Conservation (phyloP, 768 basidiomycete species). For the Thelephora ganbajun region DNA sequence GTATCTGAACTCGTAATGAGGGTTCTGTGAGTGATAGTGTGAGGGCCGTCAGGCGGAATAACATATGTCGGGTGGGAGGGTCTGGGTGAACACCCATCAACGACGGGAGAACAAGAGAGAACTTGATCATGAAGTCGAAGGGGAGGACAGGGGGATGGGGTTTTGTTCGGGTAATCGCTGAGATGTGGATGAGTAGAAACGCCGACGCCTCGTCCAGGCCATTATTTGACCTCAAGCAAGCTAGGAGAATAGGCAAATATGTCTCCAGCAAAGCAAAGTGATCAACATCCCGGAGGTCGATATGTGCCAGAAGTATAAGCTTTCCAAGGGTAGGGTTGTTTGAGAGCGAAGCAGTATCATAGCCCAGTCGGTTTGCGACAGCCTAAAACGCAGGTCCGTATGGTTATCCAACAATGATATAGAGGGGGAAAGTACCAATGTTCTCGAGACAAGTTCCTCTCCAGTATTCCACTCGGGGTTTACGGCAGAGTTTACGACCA, state of each 20-base stretch:
- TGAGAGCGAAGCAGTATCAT: slow-evolving; percentile 7
- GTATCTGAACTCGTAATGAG: slow-evolving; percentile 34
- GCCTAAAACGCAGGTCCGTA: neutral
- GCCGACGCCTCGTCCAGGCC: slow-evolving; percentile 49
- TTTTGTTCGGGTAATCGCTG: slow-evolving; percentile 6
- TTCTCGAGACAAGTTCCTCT: slow-evolving; percentile 5
- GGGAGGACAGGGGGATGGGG: slow-evolving; percentile 16
- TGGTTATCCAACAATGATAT: neutral
- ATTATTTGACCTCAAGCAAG: slow-evolving; percentile 34
- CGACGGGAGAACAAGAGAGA: slow-evolving; percentile 35
- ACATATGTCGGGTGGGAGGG: slow-evolving; percentile 39
- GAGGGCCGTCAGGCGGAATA: slow-evolving; percentile 44
- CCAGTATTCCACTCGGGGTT: slow-evolving; percentile 9
- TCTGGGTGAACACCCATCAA: slow-evolving; percentile 53
- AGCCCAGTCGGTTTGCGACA: slow-evolving; percentile 11
- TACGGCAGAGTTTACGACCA: slow-evolving; percentile 3
- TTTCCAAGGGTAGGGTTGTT: slow-evolving; percentile 6
- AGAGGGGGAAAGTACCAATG: slow-evolving; percentile 5
- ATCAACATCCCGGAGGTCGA: slow-evolving; percentile 5
- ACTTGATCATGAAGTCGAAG: slow-evolving; percentile 31
- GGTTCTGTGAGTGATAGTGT: slow-evolving; percentile 35
- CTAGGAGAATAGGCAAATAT: slow-evolving; percentile 10
- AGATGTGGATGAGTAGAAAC: slow-evolving; percentile 28
- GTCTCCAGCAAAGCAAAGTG: slow-evolving; percentile 3
- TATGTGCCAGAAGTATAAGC: slow-evolving; percentile 17